These are phyloP conservation scores for Corylus heterophylla DNA, from an alignment of 306 rosid species.

Conservation along the genomic window DNA sequence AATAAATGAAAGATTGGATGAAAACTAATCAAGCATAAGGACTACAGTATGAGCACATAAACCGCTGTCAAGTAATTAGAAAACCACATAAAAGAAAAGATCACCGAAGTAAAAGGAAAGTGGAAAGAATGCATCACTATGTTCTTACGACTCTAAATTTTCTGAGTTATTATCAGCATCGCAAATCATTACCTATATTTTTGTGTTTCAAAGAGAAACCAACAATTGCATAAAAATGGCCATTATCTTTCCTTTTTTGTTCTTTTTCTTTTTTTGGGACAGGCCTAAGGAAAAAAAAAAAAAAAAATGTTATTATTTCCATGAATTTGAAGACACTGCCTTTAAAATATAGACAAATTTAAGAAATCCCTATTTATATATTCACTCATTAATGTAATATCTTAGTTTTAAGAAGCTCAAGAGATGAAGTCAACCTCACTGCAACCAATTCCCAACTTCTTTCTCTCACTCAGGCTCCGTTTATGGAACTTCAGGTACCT, in stretches of 20 bases:
- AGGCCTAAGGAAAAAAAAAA: no score
- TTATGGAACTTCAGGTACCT: slow-evolving; percentile 84
- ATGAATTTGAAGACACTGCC: not conserved
- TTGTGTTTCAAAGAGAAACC: not conserved
- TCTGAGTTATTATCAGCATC: not conserved
- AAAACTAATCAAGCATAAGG: not conserved
- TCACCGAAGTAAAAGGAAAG: not conserved
- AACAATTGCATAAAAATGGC: not conserved
- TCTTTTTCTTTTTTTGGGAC: no score
- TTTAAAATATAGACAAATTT: not conserved
- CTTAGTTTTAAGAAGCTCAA: slow-evolving; percentile 10
- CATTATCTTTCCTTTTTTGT: no score
- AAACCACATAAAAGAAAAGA: not conserved
- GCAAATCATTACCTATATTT: not conserved
- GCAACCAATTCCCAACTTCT: slow-evolving; percentile 96
- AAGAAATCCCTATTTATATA: not conserved
- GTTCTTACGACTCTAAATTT: no score
- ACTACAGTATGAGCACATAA: not conserved
- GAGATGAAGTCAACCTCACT: slow-evolving; percentile 75
- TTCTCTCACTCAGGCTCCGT: slow-evolving; percentile 82
- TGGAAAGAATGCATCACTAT: not conserved
- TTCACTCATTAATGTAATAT: slow-evolving; percentile 15
- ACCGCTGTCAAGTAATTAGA: not conserved
- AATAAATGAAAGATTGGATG: not conserved
- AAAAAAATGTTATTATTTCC: not conserved